Percentiles rank a stretch among this genome's conserved stretches.
phyloP scores from a whole-genome alignment of 1,284 basidiomycete genomes.

The Porogramme epimiltina region DNA sequence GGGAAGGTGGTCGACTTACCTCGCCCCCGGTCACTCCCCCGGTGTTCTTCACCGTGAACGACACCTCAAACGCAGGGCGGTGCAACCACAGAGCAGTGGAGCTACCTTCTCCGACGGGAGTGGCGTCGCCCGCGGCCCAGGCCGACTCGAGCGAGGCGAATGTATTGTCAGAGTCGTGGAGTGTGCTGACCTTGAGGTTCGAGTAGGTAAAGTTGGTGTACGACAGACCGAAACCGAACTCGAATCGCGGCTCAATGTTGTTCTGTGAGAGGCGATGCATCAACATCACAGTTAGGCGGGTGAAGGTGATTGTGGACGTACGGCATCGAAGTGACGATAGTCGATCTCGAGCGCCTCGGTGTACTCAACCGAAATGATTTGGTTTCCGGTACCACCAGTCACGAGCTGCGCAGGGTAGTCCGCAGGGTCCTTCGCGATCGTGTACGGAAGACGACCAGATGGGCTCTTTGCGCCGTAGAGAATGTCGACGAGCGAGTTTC shows the following conservation, averaged over 20 bases:
- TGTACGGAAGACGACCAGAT: constrained; percentile 80
- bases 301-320: background rate
- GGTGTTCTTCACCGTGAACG: constrained; percentile 61
- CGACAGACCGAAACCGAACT: constrained; percentile 85
- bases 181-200: constrained; percentile 45
- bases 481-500: constrained; percentile 75
- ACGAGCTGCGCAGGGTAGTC: constrained; percentile 72
- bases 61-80: constrained; percentile 57
- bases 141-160: constrained; percentile 40
- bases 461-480: constrained; percentile 76
- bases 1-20: constrained; percentile 38
- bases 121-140: constrained; percentile 36
- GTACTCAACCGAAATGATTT: constrained; percentile 67
- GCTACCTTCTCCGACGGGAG: constrained; percentile 44
- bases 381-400: constrained; percentile 39
- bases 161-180: constrained; percentile 38
- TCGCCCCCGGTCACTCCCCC: constrained; percentile 57
- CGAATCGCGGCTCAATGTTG: constrained; percentile 63
- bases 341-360: constrained; percentile 74
- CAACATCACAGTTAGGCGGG: background rate
- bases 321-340: constrained; percentile 75
- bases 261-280: constrained; percentile 10
- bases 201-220: constrained; percentile 82
- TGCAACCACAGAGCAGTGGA: constrained; percentile 67
- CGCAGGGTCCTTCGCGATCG: constrained; percentile 65